These are phyloP conservation scores for Gastrodia elata DNA, from an alignment of 106 monocot genomes.

Conservation along the genomic window DNA sequence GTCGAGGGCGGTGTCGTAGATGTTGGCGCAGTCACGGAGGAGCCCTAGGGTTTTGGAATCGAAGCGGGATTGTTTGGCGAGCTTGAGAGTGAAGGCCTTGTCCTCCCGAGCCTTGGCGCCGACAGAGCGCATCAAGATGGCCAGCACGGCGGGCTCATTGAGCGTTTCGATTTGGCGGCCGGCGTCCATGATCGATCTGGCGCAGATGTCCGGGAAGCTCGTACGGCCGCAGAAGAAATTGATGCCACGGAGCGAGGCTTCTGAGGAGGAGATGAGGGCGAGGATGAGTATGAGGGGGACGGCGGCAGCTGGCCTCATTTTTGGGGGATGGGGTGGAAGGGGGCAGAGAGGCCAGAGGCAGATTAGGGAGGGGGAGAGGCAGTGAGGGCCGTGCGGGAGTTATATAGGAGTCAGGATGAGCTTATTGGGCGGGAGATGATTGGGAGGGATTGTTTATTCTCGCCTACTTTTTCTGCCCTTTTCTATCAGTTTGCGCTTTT, in stretches of 20 bases:
- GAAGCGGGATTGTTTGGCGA: neutral
- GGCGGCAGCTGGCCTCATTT: neutral
- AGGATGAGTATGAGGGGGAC: neutral
- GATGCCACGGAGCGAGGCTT: neutral
- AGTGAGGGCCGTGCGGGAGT: neutral
- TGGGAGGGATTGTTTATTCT: no score
- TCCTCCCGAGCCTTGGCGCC: neutral
- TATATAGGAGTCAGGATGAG: slow-evolving; percentile 2
- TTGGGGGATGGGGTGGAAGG: neutral
- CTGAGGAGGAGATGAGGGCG: neutral
- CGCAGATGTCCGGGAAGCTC: neutral
- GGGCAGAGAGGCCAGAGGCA: neutral
- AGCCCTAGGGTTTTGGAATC: neutral
- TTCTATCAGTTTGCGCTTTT: no score
- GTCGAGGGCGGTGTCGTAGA: neutral
- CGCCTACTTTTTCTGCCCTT: no score
- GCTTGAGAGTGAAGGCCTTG: neutral
- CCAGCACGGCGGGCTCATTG: neutral
- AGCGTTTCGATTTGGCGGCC: neutral
- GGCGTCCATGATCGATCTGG: neutral
- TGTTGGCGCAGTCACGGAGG: neutral
- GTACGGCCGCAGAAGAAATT: slow-evolving; percentile 1
- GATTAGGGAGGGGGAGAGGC: neutral
- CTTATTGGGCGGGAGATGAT: neutral
- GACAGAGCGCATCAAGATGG: neutral